These are phyloP conservation scores for Dactylellina sp. DNA, from an alignment of 2,329 filamentous ascomycete genomes.

Conservation along the genomic window DNA sequence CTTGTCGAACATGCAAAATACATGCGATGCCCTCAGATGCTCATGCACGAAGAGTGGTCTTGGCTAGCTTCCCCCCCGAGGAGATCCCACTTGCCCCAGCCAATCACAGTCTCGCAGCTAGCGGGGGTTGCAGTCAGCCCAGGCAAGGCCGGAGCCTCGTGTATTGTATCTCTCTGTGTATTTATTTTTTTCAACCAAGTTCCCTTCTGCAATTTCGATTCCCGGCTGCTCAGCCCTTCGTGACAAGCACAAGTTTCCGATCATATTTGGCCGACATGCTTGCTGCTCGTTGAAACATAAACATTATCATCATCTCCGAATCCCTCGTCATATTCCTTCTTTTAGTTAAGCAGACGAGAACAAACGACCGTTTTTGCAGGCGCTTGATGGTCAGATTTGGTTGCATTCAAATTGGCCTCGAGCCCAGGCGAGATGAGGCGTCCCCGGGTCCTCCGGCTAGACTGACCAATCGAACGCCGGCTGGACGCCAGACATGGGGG, in stretches of 20 bases:
- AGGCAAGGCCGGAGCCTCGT: slow-evolving; percentile 43
- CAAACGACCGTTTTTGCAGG: slow-evolving; percentile 18
- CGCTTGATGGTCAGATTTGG: slow-evolving; percentile 12
- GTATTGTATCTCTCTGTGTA: no score
- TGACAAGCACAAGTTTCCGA: no score
- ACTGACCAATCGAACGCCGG: slow-evolving; percentile 43
- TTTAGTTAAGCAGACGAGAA: slow-evolving; percentile 14
- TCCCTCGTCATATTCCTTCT: slow-evolving; percentile 13
- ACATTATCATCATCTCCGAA: slow-evolving; percentile 12
- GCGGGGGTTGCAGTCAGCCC: slow-evolving; percentile 39
- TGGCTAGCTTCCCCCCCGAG: slow-evolving; percentile 39
- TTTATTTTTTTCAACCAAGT: background rate
- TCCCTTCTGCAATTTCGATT: slow-evolving; percentile 52
- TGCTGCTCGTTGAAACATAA: no score
- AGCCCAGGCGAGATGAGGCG: slow-evolving; percentile 50
- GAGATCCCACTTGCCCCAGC: slow-evolving; percentile 52
- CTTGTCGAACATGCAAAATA: no score
- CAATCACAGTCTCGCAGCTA: slow-evolving; percentile 14
- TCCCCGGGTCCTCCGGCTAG: slow-evolving; percentile 46
- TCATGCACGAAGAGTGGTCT: slow-evolving; percentile 41
- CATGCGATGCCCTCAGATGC: no score
- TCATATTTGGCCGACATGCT: background rate
- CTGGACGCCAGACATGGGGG: slow-evolving; percentile 33
- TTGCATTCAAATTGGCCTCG: slow-evolving; percentile 17
- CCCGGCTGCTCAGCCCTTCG: slow-evolving; percentile 10